Evolutionary conservation across 2,329 filamentous ascomycete genomes (phyloP), one percentile per base, ranked within the genome.

Genomic region (Cadophora luteo-olivacea): DNA sequence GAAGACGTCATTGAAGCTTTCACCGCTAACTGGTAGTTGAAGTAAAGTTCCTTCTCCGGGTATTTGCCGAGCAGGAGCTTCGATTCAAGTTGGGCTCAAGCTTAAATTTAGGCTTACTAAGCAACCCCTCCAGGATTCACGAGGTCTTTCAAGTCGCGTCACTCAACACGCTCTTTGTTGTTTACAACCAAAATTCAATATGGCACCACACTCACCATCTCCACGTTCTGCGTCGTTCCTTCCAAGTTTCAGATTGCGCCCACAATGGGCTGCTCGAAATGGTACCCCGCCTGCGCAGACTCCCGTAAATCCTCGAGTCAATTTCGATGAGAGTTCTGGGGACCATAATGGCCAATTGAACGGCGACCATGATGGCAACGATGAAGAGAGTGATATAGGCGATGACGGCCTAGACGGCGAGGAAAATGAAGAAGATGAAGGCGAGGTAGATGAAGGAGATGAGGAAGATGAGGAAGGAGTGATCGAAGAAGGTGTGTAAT

Each of bases 381-480:
- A 69, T 33, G 65, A 69, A 22, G 68, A 67, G n/a, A 71, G 69
- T 14, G 68, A 73, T 32, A 41, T 60, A 5, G 71, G 55, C 6
- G 70, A 69, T 12, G 70, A 72, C 1, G 67, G 66, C 19, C 69
- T 73, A 6, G 72, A 73, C 36, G 72, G 69, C 4, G 69, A 67
- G 51, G 75, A 72, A 8, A 69, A 72, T 33, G 72, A 74, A 8
- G 75, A 72, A 24, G 70, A 69, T 49, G 75, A 64, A 66, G 49
- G 65, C 7, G 66, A 73, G 45, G 58, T 52, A 14, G 70, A 67
- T 8, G 73, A 68, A 32, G 70, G 69, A 16, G 74, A 71, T 16
- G 78, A 75, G 12, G 79, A 76, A 72, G 73, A 79, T 3, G 78
- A 80, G 7, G 80, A 82, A 36, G 80, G 81, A 25, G 76, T 54